Base-by-base conservation (phyloP, 768 basidiomycete species). In the Hortiboletus campestris region DNA sequence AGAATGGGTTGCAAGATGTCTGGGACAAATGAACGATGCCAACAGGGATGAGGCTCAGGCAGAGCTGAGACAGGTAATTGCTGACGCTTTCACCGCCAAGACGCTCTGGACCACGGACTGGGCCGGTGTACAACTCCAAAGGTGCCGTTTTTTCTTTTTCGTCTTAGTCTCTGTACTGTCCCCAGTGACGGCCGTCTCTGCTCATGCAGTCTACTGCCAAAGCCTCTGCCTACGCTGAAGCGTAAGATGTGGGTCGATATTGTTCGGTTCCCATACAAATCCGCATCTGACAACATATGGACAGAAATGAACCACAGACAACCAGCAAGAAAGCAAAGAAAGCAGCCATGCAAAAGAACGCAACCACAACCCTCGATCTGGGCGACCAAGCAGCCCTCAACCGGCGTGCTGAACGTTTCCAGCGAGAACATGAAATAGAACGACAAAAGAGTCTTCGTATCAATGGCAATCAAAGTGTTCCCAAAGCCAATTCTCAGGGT, bases 61-160 rank as follows among this genome's bases (percentile, higher is more conserved):
- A 57, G 97, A 99, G 79, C 76, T 99, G 69, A 94, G 94, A 84
- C 83, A 91, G 85, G 89, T 94, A 82, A 97, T 99, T 73, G 88
- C 90, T 83, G 84, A 94, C 63, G 87, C 94, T 73, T 96, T 92
- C 75, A 80, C 84, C 58, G 80, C 84, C 67, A 86, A 90, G 69
- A 82, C 88, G 2, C 79, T 98, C 25, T 89, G 91, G 84, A 89
- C 91, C n/a, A 96, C 89, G 54, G 93, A 98, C 72, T 99, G 97
- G 97, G 76, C 80, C 11, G 86, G 82, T 32, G 82, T 94, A 34
- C 89, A 96, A 73, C 78, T 99, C 52, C 81, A 91, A 78, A 89
- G 89, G 95, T 94, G 53, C 51, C 53, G 49, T 54, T 22, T 52
- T 25, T 48, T 40, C 28, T 44, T 19, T 22, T 32, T 42, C 39